These are phyloP conservation scores for Termitomyces sp. DNA, from an alignment of 768 basidiomycete genomes.

Conservation along the genomic window DNA sequence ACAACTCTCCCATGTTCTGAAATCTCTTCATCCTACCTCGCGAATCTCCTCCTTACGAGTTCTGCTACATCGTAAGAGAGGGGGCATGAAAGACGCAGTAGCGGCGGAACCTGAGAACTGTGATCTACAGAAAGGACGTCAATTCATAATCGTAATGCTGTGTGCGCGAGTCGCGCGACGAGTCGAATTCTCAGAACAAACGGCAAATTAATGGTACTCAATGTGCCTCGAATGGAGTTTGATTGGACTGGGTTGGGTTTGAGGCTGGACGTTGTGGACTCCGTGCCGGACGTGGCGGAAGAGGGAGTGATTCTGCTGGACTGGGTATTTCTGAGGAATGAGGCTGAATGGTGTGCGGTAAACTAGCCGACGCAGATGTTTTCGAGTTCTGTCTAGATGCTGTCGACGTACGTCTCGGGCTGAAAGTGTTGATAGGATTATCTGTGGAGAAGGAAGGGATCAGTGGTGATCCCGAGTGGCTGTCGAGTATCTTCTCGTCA, in stretches of 20 bases:
- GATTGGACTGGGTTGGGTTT: conserved; percentile 3
- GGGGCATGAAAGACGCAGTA: not conserved
- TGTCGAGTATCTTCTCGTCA: not conserved
- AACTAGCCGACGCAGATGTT: not conserved
- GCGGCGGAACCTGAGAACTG: too few relatives aligned
- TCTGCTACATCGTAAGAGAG: not conserved
- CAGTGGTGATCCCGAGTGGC: conserved; percentile 28
- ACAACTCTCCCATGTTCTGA: conserved; percentile 59
- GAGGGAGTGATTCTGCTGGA: conserved; percentile 6
- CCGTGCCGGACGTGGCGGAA: conserved; percentile 24
- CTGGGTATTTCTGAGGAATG: not conserved
- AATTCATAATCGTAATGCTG: not conserved
- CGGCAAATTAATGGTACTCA: not conserved
- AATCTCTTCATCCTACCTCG: conserved; percentile 68
- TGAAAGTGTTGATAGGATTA: conserved; percentile 42
- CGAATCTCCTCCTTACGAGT: conserved; percentile 22
- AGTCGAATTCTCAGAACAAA: not conserved
- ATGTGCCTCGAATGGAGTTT: not conserved
- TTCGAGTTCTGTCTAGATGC: not conserved
- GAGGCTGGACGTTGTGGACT: conserved; percentile 15
- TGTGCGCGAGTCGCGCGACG: not conserved
- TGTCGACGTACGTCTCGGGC: conserved; percentile 6
- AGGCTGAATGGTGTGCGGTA: not conserved
- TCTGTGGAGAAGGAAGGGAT: conserved; percentile 48
- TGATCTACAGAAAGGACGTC: too few relatives aligned